Conservation (phyloP, 176 grass and related monocot species). For the Guadua angustifolia region DNA sequence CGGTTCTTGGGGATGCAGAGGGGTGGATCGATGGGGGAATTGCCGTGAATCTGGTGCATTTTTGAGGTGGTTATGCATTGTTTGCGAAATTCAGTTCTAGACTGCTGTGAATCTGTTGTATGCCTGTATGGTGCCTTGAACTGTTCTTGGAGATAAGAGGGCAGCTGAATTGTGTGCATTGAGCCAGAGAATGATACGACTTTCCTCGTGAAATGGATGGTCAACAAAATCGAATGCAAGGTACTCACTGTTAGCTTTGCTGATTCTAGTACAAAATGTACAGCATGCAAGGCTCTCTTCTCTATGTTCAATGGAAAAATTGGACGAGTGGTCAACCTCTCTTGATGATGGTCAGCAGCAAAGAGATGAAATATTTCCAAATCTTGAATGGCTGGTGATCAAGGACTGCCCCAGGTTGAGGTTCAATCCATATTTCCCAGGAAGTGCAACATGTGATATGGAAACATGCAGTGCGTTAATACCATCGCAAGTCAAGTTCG, state of each 20-base stretch:
- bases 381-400: too few relatives aligned
- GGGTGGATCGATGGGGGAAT: neutral
- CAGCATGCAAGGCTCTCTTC: neutral
- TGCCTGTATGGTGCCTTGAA: too few relatives aligned
- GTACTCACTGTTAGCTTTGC: neutral
- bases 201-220: conserved; percentile 72
- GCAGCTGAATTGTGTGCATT: neutral
- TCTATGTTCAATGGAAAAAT: too few relatives aligned
- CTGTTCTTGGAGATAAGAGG: neutral
- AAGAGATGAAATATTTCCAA: too few relatives aligned
- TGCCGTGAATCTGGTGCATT: neutral
- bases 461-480: too few relatives aligned
- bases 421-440: too few relatives aligned
- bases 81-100: neutral
- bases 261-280: neutral
- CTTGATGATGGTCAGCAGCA: too few relatives aligned
- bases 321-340: too few relatives aligned
- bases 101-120: conserved; percentile 3
- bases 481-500: too few relatives aligned
- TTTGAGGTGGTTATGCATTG: neutral
- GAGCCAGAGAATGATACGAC: neutral
- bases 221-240: conserved; percentile 94
- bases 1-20: neutral
- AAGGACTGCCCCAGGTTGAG: too few relatives aligned
- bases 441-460: too few relatives aligned